Conservation (phyloP, 768 basidiomycete genomes). For the Suillus hirtellus region DNA sequence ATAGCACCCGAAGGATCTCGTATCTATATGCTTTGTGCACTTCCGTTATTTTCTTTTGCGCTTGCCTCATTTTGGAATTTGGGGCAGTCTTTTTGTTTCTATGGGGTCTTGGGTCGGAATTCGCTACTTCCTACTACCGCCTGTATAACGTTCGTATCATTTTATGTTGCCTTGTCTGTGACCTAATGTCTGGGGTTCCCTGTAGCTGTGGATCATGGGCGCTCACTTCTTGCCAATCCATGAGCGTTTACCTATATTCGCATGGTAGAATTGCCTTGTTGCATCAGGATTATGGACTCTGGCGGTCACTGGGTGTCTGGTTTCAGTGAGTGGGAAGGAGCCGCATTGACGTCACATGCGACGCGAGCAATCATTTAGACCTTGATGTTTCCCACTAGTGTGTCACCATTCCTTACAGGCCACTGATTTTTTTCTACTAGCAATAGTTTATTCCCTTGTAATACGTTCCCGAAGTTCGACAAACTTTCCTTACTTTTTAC, state of each 20-base stretch:
- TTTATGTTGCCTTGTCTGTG: neutral
- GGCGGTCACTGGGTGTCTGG: neutral
- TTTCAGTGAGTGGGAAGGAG: neutral
- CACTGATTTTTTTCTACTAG: neutral
- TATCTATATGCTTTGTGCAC: conserved; percentile 15
- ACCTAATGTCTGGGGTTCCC: neutral
- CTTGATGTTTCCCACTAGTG: neutral
- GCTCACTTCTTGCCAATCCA: neutral
- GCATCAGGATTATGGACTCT: neutral
- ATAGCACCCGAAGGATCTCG: conserved; percentile 19
- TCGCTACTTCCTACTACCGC: conserved; percentile 17
- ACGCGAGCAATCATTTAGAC: neutral
- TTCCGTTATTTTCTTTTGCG: conserved; percentile 16
- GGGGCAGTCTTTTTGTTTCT: conserved; percentile 11
- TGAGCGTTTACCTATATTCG: neutral
- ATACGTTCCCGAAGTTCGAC: neutral
- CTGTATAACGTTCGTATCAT: conserved; percentile 18
- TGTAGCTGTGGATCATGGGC: neutral
- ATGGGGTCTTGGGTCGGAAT: conserved; percentile 20
- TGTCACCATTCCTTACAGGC: neutral
- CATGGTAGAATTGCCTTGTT: neutral
- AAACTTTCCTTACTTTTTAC: neutral
- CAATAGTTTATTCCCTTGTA: neutral
- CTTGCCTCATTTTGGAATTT: conserved; percentile 14
- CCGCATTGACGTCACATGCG: neutral